A percentile compares a stretch with the other conserved stretches of the same genome.
These are phyloP conservation scores for Lipomyces lipofer DNA, from an alignment of 805 yeast genomes.

Conservation along the genomic window DNA sequence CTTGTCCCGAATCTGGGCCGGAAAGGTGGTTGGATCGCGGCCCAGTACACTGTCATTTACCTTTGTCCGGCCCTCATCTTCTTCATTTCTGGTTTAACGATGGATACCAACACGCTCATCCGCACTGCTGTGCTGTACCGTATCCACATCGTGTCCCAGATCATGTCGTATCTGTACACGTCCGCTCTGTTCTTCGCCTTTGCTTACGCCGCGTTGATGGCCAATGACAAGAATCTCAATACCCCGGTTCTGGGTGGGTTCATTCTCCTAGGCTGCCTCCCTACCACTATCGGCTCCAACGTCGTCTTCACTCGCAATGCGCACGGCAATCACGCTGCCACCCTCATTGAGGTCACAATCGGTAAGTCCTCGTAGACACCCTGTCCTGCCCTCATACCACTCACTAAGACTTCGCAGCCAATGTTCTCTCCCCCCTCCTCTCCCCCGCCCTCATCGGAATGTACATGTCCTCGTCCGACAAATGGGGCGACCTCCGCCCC, in stretches of 20 bases:
- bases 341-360: conserved; percentile 80
- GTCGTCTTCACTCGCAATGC: conserved; percentile 89
- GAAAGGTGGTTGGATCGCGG: conserved; percentile 73
- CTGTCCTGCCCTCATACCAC: neutral
- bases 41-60: conserved; percentile 77
- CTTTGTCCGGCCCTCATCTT: conserved; percentile 88
- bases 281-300: conserved; percentile 91
- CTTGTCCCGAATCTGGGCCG: conserved; percentile 81
- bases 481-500: conserved; percentile 44
- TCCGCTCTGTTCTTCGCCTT: conserved; percentile 70
- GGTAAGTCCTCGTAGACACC: conserved; percentile 44
- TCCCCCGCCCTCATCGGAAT: conserved; percentile 83
- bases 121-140: conserved; percentile 73
- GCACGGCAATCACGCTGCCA: conserved; percentile 76
- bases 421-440: conserved; percentile 78
- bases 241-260: conserved; percentile 78
- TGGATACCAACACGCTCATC: conserved; percentile 62
- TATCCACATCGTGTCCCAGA: conserved; percentile 69
- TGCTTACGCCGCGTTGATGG: conserved; percentile 61
- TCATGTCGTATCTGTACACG: conserved; percentile 61
- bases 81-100: conserved; percentile 75
- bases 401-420: conserved; percentile 36
- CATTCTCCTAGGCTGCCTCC: conserved; percentile 80
- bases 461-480: conserved; percentile 74
- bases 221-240: conserved; percentile 60